Conservation (phyloP, 306 rosid genomes). For the Pachyrhizus erosus region DNA sequence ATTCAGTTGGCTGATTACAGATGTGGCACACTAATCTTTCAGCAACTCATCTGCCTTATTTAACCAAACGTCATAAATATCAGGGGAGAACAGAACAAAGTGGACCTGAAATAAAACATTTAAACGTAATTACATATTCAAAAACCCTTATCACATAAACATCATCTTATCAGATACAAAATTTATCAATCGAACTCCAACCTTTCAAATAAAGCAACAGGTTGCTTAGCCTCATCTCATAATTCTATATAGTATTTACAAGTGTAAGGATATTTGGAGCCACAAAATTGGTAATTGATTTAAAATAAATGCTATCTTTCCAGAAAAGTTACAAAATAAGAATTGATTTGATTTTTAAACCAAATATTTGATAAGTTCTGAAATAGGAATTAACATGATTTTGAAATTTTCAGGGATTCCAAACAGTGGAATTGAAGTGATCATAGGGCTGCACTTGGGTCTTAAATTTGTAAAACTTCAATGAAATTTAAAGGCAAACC, state of each 20-base stretch:
- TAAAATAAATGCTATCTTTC: not conserved
- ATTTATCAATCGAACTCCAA: not conserved
- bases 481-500: not conserved
- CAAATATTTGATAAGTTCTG: not conserved
- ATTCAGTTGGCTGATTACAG: not conserved
- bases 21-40: constrained; percentile 42
- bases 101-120: constrained; percentile 68
- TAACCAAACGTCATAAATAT: constrained; percentile 68
- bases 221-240: not conserved
- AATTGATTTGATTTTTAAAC: not conserved
- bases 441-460: not conserved
- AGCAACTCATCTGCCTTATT: constrained; percentile 66
- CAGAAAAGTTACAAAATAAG: not conserved
- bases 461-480: not conserved
- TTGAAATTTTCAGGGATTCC: not conserved
- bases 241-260: not conserved
- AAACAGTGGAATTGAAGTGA: not conserved
- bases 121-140: constrained; percentile 10
- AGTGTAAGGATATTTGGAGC: not conserved
- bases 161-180: not conserved
- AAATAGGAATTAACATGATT: not conserved
- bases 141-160: constrained; percentile 3
- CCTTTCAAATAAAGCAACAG: constrained; percentile 6
- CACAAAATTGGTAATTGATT: not conserved
- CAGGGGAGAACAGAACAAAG: constrained; percentile 68